These are phyloP conservation scores for Simplicillium sp. DNA, from an alignment of 2,329 filamentous ascomycete genomes.

Conservation along the genomic window DNA sequence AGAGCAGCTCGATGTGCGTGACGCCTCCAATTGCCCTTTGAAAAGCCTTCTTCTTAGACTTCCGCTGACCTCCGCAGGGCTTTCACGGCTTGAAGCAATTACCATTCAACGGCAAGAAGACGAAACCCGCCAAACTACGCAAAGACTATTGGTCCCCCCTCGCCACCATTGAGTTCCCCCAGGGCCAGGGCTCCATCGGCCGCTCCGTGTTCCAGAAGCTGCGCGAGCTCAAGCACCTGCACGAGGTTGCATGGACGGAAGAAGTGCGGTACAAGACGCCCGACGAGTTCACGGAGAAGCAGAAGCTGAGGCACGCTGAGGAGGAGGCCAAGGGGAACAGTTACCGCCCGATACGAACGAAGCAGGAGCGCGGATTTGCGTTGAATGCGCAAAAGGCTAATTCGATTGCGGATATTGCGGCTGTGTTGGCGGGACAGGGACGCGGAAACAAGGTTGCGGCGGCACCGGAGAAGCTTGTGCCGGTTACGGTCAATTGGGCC, in stretches of 20 bases:
- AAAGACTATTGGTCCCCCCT: slow-evolving; percentile 60
- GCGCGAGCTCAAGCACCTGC: slow-evolving; percentile 52
- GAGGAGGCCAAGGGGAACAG: slow-evolving; percentile 18
- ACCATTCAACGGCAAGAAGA: slow-evolving; percentile 60
- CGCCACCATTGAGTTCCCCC: slow-evolving; percentile 48
- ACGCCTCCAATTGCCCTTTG: too few relatives aligned
- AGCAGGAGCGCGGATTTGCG: slow-evolving; percentile 35
- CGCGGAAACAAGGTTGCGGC: slow-evolving; percentile 37
- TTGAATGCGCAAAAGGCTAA: slow-evolving; percentile 54
- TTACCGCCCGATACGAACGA: slow-evolving; percentile 24
- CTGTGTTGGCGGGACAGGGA: slow-evolving; percentile 41
- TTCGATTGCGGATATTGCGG: slow-evolving; percentile 54
- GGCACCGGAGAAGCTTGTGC: slow-evolving; percentile 20
- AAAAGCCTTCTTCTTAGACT: neutral
- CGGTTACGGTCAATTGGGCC: slow-evolving; percentile 41
- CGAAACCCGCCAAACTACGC: slow-evolving; percentile 50
- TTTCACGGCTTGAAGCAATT: slow-evolving; percentile 44
- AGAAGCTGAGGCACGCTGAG: slow-evolving; percentile 22
- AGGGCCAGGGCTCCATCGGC: slow-evolving; percentile 41
- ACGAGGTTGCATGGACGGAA: slow-evolving; percentile 52
- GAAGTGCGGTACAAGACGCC: slow-evolving; percentile 31
- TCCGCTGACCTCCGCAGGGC: slow-evolving; percentile 15
- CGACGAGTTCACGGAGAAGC: slow-evolving; percentile 20
- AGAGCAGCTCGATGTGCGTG: slow-evolving; percentile 31
- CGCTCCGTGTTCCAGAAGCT: slow-evolving; percentile 53